A percentile compares a stretch with the other conserved stretches of the same genome.
These are phyloP conservation scores for Jamesozyma piceae DNA, from an alignment of 805 yeast genomes.

Conservation along the genomic window DNA sequence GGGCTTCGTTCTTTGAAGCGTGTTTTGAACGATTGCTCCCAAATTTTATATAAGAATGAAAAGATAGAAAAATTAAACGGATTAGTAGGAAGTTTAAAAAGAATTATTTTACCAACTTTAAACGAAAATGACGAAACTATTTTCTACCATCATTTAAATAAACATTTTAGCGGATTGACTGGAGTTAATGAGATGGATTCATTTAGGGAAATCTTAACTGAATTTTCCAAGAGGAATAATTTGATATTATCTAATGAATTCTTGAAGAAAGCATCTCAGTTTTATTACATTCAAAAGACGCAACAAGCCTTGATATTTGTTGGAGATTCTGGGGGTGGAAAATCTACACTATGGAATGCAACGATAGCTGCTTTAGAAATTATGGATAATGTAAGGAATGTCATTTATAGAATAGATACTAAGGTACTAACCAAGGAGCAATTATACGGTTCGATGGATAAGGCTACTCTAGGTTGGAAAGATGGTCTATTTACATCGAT, in stretches of 20 bases:
- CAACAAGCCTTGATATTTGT: conserved; percentile 77
- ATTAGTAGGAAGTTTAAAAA: conserved; percentile 21
- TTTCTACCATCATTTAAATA: background rate
- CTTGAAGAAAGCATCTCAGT: conserved; percentile 48
- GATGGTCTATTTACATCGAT: conserved; percentile 76
- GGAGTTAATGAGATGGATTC: conserved; percentile 4
- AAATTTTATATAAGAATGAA: background rate
- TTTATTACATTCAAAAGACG: conserved; percentile 48
- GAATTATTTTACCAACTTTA: conserved; percentile 13
- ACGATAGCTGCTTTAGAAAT: conserved; percentile 38
- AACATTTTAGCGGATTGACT: background rate
- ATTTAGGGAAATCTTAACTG: conserved; percentile 17
- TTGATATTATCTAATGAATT: conserved; percentile 34
- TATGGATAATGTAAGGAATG: conserved; percentile 31
- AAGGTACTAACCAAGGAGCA: conserved; percentile 60
- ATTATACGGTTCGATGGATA: conserved; percentile 63
- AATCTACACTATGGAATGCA: conserved; percentile 44
- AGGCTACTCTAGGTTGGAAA: conserved; percentile 79
- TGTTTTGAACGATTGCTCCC: conserved; percentile 51
- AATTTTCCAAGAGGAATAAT: conserved; percentile 29
- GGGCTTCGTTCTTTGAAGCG: conserved; percentile 76
- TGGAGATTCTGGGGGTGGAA: conserved; percentile 72
- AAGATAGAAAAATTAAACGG: background rate
- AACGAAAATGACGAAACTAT: conserved; percentile 6
- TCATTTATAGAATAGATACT: conserved; percentile 52